Evolutionary conservation across 768 basidiomycete genomes (phyloP), one percentile per base, ranked within the genome.

Genomic region (Lactifluus piperatus): DNA sequence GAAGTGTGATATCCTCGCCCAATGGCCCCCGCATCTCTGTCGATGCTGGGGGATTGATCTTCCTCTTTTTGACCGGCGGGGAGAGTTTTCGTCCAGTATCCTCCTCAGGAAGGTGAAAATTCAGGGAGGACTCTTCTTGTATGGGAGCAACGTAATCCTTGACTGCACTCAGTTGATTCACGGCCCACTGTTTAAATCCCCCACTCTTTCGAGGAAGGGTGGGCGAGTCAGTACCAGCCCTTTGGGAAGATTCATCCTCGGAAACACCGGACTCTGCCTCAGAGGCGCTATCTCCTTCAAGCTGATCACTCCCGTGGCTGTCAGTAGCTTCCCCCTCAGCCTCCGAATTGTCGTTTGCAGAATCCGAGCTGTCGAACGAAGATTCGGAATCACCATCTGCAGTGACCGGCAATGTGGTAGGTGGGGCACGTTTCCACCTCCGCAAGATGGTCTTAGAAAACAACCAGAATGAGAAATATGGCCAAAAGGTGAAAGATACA

Each of bases 131-230:
- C 9, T 60, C 49, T 9, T 51, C 51, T 26, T 56, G 49, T 6
- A 54, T 56, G 2, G 71, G 69, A 10, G 71, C 69, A 9, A 72
- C 66, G 47, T 79, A 75, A 41, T 69, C 70, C 64, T 81, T 81
- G 20, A 72, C 78, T 4, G 64, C 67, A 51, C 76, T 83, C 52
- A 90, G 77, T 68, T 97, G 93, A 55, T 86, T 81, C 61, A 84
- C 68, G 0, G 94, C 94, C 94, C 94, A 97, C 41, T 84, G 77
- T 69, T 97, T 97, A 80, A 97, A 97, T 7, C 81, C 80, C 4
- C 74, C 66, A 29, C 69, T 68, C 60, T 76, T 82, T 14, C 70
- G 68, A 65, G 73, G 77, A 51, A 64, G 70, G 52, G 63, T 67
- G 24, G 65, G 65, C 14, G 62, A 27, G 24, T 34, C 26, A 26